Evolutionary conservation across 2,329 filamentous ascomycete species (phyloP).

Genomic region (Aspergillus quadricinctus): DNA sequence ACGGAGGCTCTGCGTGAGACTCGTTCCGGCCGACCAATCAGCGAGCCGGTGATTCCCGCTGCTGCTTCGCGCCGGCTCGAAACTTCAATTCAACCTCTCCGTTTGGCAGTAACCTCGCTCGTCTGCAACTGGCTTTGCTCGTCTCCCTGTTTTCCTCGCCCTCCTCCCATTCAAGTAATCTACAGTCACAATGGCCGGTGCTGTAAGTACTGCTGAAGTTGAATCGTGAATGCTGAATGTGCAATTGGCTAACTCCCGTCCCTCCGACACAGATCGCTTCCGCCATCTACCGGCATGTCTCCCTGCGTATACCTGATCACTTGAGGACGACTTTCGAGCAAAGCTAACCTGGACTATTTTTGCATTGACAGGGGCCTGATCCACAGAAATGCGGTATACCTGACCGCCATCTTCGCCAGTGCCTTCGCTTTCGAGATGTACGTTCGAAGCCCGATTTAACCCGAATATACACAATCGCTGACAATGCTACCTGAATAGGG

Average conservation of each 20-base stretch:
- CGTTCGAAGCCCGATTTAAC: conserved; percentile 33
- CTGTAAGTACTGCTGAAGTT: conserved; percentile 41
- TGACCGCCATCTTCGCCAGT: conserved; percentile 76
- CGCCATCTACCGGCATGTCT: conserved; percentile 59
- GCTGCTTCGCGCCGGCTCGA: conserved; percentile 24
- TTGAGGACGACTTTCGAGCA: not conserved
- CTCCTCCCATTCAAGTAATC: conserved; percentile 13
- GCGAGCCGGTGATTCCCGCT: conserved; percentile 35
- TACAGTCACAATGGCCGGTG: conserved; percentile 52
- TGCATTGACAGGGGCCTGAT: conserved; percentile 64
- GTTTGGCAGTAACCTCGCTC: conserved; percentile 8
- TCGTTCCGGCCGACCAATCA: conserved; percentile 31
- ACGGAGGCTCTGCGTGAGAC: conserved; percentile 20
- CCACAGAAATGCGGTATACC: conserved; percentile 82
- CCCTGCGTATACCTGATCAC: conserved; percentile 13
- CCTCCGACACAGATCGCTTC: conserved; percentile 43
- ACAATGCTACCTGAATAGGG: conserved; percentile 50
- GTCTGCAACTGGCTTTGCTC: conserved; percentile 11
- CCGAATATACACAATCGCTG: conserved; percentile 9
- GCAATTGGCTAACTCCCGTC: conserved; percentile 25
- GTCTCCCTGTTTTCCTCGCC: conserved; percentile 18
- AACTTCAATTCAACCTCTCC: conserved; percentile 32
- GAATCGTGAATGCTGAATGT: conserved; percentile 37
- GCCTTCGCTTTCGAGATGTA: conserved; percentile 96
- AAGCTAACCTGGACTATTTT: conserved; percentile 15